Evolutionary conservation across 768 basidiomycete genomes (phyloP).

Genomic region (Russula brevipes): DNA sequence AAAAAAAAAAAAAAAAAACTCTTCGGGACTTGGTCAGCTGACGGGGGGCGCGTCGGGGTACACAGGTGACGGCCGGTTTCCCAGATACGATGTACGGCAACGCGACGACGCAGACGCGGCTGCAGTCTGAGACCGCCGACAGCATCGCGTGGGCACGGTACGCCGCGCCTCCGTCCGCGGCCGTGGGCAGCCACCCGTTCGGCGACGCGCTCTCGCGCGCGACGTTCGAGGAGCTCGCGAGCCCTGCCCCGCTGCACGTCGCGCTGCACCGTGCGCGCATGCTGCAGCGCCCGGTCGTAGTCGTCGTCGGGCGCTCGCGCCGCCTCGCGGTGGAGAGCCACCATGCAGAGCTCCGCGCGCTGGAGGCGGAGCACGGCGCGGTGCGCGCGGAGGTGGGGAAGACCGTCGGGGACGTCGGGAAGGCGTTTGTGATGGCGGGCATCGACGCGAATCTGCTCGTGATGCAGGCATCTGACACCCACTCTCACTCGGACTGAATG

Average conservation of each 20-base stretch:
- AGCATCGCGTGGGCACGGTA: slow-evolving; percentile 68
- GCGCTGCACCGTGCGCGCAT: slow-evolving; percentile 43
- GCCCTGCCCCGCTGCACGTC: slow-evolving; percentile 54
- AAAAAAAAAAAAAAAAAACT: background rate
- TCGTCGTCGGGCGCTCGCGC: slow-evolving; percentile 71
- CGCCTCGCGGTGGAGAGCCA: slow-evolving; percentile 72
- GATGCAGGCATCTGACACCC: slow-evolving; percentile 45
- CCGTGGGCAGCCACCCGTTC: slow-evolving; percentile 17
- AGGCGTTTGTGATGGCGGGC: slow-evolving; percentile 63
- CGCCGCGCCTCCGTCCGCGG: slow-evolving; percentile 31
- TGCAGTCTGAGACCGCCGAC: slow-evolving; percentile 85
- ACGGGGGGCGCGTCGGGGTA: background rate
- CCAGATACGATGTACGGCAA: slow-evolving; percentile 71
- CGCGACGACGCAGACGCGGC: slow-evolving; percentile 52
- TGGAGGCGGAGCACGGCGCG: slow-evolving; percentile 52
- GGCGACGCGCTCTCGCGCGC: slow-evolving; percentile 49
- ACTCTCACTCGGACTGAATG: background rate
- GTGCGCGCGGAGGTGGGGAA: slow-evolving; percentile 64
- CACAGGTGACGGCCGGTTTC: slow-evolving; percentile 35
- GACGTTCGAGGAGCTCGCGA: slow-evolving; percentile 51
- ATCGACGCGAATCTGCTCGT: slow-evolving; percentile 59
- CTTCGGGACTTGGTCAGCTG: background rate
- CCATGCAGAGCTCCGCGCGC: slow-evolving; percentile 56
- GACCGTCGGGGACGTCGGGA: slow-evolving; percentile 82
- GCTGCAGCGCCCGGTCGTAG: slow-evolving; percentile 46